Evolutionary conservation across 768 basidiomycete species (phyloP).

Genomic region (Favolaschia claudopus): DNA sequence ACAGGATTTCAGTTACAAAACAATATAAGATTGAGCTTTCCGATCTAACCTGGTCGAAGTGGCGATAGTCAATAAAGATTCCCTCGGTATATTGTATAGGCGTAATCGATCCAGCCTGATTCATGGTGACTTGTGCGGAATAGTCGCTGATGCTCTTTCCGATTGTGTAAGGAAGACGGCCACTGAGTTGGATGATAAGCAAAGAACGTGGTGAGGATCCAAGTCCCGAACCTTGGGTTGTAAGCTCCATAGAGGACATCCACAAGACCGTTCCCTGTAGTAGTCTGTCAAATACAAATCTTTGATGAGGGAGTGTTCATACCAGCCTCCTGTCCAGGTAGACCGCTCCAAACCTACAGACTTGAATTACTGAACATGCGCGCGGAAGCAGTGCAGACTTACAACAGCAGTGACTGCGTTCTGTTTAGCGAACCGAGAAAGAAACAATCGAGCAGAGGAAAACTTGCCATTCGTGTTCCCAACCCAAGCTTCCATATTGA

Average conservation of each 20-base stretch:
- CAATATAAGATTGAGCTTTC: no score
- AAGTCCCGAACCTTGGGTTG: conserved; percentile 58
- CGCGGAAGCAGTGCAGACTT: conserved; percentile 20
- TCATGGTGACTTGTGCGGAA: conserved; percentile 55
- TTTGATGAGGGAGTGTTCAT: conserved; percentile 6
- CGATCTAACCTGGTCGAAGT: conserved; percentile 60
- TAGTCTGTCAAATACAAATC: conserved; percentile 12
- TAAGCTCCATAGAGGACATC: conserved; percentile 68
- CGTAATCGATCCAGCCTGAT: conserved; percentile 43
- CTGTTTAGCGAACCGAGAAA: not conserved
- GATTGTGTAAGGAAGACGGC: conserved; percentile 59
- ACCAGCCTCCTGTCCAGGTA: conserved; percentile 73
- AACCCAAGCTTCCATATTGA: conserved; percentile 65
- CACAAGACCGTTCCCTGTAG: conserved; percentile 58
- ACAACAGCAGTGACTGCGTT: conserved; percentile 46
- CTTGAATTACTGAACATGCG: not conserved
- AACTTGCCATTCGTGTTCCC: conserved; percentile 56
- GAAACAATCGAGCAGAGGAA: not conserved
- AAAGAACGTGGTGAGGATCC: not conserved
- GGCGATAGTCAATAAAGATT: conserved; percentile 64
- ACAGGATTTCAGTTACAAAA: no score
- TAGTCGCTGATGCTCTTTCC: conserved; percentile 64
- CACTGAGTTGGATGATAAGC: conserved; percentile 32
- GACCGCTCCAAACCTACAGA: conserved; percentile 56
- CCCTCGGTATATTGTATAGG: conserved; percentile 68